phyloP scores from a whole-genome alignment of 2,329 filamentous ascomycete species.

The Alternaria hordeiaustralica region DNA sequence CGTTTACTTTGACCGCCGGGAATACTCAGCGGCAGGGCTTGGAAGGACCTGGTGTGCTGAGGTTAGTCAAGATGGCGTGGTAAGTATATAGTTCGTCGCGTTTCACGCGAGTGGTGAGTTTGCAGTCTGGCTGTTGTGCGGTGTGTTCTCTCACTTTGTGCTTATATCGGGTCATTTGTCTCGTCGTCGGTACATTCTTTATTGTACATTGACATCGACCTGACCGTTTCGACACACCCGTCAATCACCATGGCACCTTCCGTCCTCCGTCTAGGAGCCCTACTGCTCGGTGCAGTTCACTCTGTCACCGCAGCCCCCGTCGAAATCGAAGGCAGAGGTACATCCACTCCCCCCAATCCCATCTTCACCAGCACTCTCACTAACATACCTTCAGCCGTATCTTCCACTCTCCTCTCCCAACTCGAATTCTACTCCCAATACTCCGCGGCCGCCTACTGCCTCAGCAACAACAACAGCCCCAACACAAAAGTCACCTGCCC shows the following conservation, averaged over 20 bases:
- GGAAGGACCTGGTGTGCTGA: not conserved
- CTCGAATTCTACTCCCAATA: conserved; percentile 60
- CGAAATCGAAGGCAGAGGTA: conserved; percentile 39
- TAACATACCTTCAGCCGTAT: conserved; percentile 39
- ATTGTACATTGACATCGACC: not conserved
- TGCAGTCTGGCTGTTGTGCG: not conserved
- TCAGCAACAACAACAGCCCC: conserved; percentile 55
- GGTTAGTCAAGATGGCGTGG: not conserved
- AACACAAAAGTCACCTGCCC: conserved; percentile 54
- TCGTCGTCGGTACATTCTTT: not conserved
- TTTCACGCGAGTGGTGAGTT: not conserved
- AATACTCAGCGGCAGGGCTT: not conserved
- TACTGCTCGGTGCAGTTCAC: conserved; percentile 28
- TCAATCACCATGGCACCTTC: conserved; percentile 18
- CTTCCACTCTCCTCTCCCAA: conserved; percentile 48
- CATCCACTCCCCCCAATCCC: not conserved
- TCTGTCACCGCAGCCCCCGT: conserved; percentile 36
- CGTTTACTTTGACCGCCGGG: not conserved
- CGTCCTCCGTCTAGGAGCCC: conserved; percentile 22
- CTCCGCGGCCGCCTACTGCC: conserved; percentile 61
- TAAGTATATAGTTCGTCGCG: conserved; percentile 2
- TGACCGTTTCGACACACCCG: not conserved
- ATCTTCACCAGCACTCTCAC: not conserved
- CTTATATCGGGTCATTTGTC: not conserved
- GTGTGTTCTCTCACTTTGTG: not conserved